Percentiles rank a stretch among this genome's conserved stretches.
These are phyloP conservation scores for Cyberlindnera americana DNA, from an alignment of 805 yeast species.

Conservation along the genomic window DNA sequence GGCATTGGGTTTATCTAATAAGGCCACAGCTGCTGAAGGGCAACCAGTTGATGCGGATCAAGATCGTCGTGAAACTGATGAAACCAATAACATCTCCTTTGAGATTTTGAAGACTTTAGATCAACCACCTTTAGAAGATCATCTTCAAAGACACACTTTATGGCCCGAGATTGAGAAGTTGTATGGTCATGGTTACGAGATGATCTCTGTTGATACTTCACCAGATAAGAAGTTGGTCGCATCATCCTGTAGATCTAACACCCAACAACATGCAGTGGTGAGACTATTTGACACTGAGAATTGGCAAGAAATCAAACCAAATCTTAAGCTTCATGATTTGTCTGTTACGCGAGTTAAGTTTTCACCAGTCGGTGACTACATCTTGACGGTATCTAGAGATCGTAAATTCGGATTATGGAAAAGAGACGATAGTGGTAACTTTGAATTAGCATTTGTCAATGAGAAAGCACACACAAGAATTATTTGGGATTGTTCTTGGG, in stretches of 20 bases:
- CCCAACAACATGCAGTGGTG: slow-evolving; percentile 78
- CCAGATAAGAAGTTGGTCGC: slow-evolving; percentile 65
- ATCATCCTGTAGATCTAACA: slow-evolving; percentile 88
- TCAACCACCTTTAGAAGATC: slow-evolving; percentile 83
- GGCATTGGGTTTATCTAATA: slow-evolving; percentile 88
- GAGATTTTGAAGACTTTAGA: slow-evolving; percentile 45
- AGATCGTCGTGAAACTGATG: slow-evolving; percentile 31
- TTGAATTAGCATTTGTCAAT: slow-evolving; percentile 37
- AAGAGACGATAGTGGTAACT: slow-evolving; percentile 36
- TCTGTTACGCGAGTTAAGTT: slow-evolving; percentile 84
- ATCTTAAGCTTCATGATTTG: slow-evolving; percentile 66
- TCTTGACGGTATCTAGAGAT: slow-evolving; percentile 85
- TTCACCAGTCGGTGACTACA: slow-evolving; percentile 59
- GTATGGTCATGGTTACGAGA: slow-evolving; percentile 97
- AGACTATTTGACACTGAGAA: slow-evolving; percentile 63
- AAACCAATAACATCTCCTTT: slow-evolving; percentile 37
- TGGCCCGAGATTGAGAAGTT: slow-evolving; percentile 95
- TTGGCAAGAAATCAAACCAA: slow-evolving; percentile 59
- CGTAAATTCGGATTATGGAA: slow-evolving; percentile 79
- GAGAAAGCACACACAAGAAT: slow-evolving; percentile 87
- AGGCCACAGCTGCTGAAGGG: slow-evolving; percentile 57
- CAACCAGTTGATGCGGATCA: slow-evolving; percentile 27
- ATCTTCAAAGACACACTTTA: slow-evolving; percentile 82
- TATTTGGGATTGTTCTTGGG: slow-evolving; percentile 95
- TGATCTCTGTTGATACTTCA: slow-evolving; percentile 71